phyloP scores from a whole-genome alignment of 164 flowering plant species.

The Warburgia ugandensis region DNA sequence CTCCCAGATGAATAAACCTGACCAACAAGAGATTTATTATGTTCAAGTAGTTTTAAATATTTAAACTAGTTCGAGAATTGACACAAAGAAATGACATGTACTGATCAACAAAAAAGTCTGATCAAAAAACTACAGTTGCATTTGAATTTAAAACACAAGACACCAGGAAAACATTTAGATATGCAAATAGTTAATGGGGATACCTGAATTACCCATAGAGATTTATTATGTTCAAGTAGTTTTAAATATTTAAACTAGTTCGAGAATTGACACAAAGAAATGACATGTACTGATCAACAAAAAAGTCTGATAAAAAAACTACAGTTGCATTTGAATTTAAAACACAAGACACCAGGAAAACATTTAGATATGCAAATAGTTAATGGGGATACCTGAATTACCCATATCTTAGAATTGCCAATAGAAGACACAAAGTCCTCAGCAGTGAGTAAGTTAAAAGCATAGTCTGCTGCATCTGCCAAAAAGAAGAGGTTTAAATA shows the following conservation, averaged over 20 bases:
- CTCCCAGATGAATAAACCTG: slow-evolving; percentile 84
- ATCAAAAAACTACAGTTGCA: neutral
- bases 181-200: neutral
- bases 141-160: neutral
- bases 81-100: neutral
- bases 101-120: neutral
- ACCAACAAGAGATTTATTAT: slow-evolving; percentile 5
- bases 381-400: slow-evolving; percentile 54
- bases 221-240: neutral
- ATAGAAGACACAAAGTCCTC: slow-evolving; percentile 37
- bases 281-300: neutral
- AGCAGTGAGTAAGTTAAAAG: slow-evolving; percentile 30
- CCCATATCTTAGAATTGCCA: slow-evolving; percentile 21
- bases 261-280: neutral
- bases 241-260: neutral
- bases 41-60: neutral
- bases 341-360: neutral
- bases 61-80: neutral
- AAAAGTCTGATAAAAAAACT: neutral
- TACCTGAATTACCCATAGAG: slow-evolving; percentile 67
- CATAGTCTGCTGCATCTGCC: slow-evolving; percentile 32
- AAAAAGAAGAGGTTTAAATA: neutral
- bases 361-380: neutral
- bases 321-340: neutral
- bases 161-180: neutral